These are phyloP conservation scores for Viridothelium virens DNA, from an alignment of 495 filamentous ascomycete species.

Conservation along the genomic window DNA sequence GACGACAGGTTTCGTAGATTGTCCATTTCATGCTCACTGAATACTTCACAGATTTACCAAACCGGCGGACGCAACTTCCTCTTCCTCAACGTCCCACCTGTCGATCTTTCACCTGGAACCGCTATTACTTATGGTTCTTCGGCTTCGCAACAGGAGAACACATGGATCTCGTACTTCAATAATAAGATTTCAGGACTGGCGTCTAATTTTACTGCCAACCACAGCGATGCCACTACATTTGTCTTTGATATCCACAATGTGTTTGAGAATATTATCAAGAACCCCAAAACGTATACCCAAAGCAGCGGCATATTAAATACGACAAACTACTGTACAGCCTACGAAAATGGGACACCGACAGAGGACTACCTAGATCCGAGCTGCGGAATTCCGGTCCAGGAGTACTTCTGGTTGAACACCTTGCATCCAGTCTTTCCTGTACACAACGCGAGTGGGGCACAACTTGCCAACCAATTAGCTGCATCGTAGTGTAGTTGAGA, in stretches of 20 bases:
- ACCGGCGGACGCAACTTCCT: slow-evolving; percentile 66
- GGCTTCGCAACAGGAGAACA: slow-evolving; percentile 17
- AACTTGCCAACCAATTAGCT: slow-evolving; percentile 15
- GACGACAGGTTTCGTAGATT: neutral
- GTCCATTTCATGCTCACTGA: neutral
- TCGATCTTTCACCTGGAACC: slow-evolving; percentile 56
- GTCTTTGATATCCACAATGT: slow-evolving; percentile 30
- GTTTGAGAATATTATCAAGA: slow-evolving; percentile 28
- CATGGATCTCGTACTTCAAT: slow-evolving; percentile 30
- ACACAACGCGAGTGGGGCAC: slow-evolving; percentile 48
- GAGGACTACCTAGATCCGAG: slow-evolving; percentile 38
- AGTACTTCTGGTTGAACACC: slow-evolving; percentile 58
- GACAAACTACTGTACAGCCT: slow-evolving; percentile 46
- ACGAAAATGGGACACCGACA: slow-evolving; percentile 49
- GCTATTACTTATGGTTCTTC: slow-evolving; percentile 13
- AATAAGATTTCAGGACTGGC: slow-evolving; percentile 22
- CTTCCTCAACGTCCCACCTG: slow-evolving; percentile 66
- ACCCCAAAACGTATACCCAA: slow-evolving; percentile 28
- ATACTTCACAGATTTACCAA: slow-evolving; percentile 36
- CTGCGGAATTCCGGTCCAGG: slow-evolving; percentile 47
- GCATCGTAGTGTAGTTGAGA: neutral
- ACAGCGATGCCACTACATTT: slow-evolving; percentile 27
- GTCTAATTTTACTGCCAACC: slow-evolving; percentile 19
- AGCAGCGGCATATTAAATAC: slow-evolving; percentile 44
- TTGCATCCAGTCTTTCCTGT: slow-evolving; percentile 55